A percentile compares a stretch with the other conserved stretches of the same genome.
Conservation (phyloP, 768 basidiomycete genomes). For the Pisolithus tinctorius region DNA sequence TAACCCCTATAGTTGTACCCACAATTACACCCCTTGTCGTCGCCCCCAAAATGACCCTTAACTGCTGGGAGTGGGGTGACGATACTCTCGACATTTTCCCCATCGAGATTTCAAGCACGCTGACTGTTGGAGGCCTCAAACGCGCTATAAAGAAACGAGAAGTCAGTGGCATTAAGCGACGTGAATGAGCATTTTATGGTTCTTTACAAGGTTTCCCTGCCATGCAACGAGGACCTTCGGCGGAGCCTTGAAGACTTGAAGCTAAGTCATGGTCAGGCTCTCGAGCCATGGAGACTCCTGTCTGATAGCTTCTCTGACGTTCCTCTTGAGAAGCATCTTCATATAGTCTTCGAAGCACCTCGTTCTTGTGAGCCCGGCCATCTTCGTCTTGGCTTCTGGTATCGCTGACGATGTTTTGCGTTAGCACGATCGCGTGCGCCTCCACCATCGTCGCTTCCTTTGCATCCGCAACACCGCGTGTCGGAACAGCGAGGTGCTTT, state of each 20-base stretch:
- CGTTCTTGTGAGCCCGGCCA: not conserved
- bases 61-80: not conserved
- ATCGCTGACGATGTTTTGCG: no score
- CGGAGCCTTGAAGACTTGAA: not conserved
- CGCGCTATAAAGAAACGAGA: not conserved
- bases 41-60: not conserved
- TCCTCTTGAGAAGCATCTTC: not conserved
- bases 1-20: no score
- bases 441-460: no score
- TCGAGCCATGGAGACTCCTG: not conserved
- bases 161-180: not conserved
- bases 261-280: not conserved
- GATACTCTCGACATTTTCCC: not conserved
- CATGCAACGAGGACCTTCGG: not conserved
- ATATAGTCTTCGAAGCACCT: not conserved
- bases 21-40: not conserved
- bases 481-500: no score
- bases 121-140: not conserved
- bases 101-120: not conserved
- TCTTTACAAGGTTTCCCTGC: slow-evolving; percentile 1
- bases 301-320: not conserved
- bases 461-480: no score
- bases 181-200: not conserved
- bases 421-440: no score
- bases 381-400: no score